phyloP scores from a whole-genome alignment of 2,329 filamentous ascomycete species.

The Trichoderma semiorbis region DNA sequence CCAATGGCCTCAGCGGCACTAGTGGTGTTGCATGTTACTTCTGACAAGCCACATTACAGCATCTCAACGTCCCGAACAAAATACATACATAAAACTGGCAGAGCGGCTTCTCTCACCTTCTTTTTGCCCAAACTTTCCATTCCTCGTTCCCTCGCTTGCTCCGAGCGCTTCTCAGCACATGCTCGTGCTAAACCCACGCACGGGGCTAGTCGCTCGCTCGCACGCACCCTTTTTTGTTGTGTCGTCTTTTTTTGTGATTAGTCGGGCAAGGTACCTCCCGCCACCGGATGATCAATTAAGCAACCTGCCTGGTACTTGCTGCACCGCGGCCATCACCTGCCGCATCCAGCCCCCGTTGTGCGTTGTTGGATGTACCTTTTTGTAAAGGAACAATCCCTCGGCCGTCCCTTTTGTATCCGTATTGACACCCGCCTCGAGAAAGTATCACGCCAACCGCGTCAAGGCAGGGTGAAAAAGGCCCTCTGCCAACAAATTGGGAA shows the following conservation, averaged over 20 bases:
- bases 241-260: conserved; percentile 1
- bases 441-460: not conserved
- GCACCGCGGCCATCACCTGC: conserved; percentile 12
- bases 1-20: not conserved
- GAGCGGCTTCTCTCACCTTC: not conserved
- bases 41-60: not conserved
- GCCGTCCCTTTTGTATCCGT: not conserved
- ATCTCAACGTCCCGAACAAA: not conserved
- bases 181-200: conserved; percentile 9
- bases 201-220: conserved; percentile 3
- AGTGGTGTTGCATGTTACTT: not conserved
- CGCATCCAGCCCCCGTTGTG: not conserved
- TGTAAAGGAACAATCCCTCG: not conserved
- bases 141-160: not conserved
- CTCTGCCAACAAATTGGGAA: not conserved
- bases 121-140: not conserved
- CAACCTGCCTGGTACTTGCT: conserved; percentile 3
- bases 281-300: conserved; percentile 8
- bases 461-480: not conserved
- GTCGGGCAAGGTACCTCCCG: not conserved
- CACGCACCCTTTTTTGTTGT: not conserved
- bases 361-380: not conserved
- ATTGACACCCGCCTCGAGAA: not conserved
- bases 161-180: conserved; percentile 20
- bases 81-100: not conserved